A percentile compares a stretch with the other conserved stretches of the same genome.
These are phyloP conservation scores for Diaporthe citri DNA, from an alignment of 2,329 filamentous ascomycete species.

Conservation along the genomic window DNA sequence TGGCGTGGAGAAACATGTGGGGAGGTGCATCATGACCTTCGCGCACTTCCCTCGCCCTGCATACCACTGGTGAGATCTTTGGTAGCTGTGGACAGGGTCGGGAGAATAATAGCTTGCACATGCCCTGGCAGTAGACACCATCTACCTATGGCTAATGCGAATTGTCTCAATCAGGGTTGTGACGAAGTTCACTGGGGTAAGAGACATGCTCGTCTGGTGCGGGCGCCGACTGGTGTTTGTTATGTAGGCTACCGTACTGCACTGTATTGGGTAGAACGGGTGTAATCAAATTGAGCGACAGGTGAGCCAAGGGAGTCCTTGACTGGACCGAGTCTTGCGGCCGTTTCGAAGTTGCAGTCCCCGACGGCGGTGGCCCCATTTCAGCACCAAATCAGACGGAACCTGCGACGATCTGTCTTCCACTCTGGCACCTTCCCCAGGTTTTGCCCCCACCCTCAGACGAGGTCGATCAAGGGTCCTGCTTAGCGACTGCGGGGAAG, in stretches of 20 bases:
- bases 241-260: not conserved
- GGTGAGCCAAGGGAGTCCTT: not conserved
- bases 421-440: not conserved
- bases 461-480: slow-evolving; percentile 16
- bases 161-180: not conserved
- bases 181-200: no score
- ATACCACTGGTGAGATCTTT: not conserved
- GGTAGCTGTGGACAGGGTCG: not conserved
- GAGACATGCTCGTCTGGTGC: not conserved
- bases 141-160: not conserved
- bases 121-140: no score
- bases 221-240: not conserved
- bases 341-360: slow-evolving; percentile 17
- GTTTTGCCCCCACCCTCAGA: slow-evolving; percentile 11
- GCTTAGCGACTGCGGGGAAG: slow-evolving; percentile 15
- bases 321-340: not conserved
- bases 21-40: not conserved
- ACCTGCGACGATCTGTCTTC: slow-evolving; percentile 19
- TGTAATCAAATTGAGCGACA: not conserved
- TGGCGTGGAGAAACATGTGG: not conserved
- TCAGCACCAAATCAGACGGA: slow-evolving; percentile 15
- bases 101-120: no score
- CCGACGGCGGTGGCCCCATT: slow-evolving; percentile 1
- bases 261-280: not conserved
- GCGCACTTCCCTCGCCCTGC: no score